Base-by-base conservation (phyloP, 257 asterid species). In the Fraxinus pennsylvanica region DNA sequence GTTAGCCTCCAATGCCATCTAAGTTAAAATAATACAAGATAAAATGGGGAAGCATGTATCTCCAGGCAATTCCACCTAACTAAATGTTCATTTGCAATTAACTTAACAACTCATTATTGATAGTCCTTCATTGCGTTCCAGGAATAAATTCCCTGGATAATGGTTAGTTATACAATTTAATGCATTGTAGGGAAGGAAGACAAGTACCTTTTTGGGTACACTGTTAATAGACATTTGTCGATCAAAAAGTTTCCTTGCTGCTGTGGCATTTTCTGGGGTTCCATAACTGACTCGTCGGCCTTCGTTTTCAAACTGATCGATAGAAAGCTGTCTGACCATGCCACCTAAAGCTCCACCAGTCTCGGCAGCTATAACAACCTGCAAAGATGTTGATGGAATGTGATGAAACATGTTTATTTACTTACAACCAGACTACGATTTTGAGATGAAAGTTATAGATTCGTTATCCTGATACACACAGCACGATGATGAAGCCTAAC, bases 321-420 rank as follows among this genome's bases (percentile, higher is more conserved):
- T 94, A 17, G 99, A 93, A 81, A 96, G 99, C 88, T 96, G 99
- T 84, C 99, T 91, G 69, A 96, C 99, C 97, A 96, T 88, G 76
- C 99, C 99, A 82, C 99, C 99, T 79, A 93, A 88, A 73, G 97
- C 97, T 67, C 99, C 99, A 79, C 99, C 92, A n/a, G 98, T 92
- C 88, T 92, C 99, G 32, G 99, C 99, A 85, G 99, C 98, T 81
- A 96, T 91, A 77, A 96, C 98, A 61, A 96, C 99, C 99, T 96
- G 90, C 77, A 85, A 73, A 76, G 61, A 39, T 65, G 81, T 72
- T 66, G 30, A 78, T 78, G 50, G 68, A 79, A 81, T 68, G 78
- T 30, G 78, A 81, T 70, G 72, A 67, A 79, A 74, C 57, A 36
- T 22, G 59, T 68, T 45, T 30, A 83, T 33, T 70, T 47, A 33